Evolutionary conservation across 805 yeast genomes (phyloP).

Genomic region (Trichomonascus vanleenenianus): DNA sequence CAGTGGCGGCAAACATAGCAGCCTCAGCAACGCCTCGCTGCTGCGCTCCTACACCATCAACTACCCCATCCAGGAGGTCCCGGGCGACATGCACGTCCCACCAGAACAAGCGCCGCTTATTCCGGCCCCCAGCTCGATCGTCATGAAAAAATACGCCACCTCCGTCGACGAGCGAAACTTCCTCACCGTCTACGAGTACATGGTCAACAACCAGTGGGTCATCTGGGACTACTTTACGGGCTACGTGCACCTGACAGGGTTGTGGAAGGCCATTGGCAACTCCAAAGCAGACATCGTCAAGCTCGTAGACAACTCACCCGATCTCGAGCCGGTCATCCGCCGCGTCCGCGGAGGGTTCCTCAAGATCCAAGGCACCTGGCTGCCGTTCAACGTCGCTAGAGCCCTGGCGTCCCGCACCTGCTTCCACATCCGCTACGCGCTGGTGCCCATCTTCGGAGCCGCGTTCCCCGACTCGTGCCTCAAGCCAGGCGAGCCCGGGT

Average conservation of each 20-base stretch:
- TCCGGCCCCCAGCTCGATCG: constrained; percentile 16
- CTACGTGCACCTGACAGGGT: constrained; percentile 77
- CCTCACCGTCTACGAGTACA: constrained; percentile 65
- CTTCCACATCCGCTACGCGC: constrained; percentile 63
- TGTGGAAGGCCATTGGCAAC: constrained; percentile 72
- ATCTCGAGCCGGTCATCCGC: constrained; percentile 51
- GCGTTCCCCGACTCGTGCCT: constrained; percentile 57
- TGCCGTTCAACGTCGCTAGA: constrained; percentile 62
- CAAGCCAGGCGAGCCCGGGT: constrained; percentile 51
- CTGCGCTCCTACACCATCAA: constrained; percentile 17
- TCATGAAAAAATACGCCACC: constrained; percentile 46
- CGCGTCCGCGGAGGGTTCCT: constrained; percentile 86
- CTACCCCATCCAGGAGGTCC: constrained; percentile 24
- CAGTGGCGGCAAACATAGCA: background rate
- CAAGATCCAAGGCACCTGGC: constrained; percentile 93
- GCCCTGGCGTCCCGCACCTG: constrained; percentile 67
- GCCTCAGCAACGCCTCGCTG: no score
- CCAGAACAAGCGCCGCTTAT: constrained; percentile 14
- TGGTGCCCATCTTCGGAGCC: constrained; percentile 74
- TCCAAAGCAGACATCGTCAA: constrained; percentile 67
- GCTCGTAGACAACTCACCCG: constrained; percentile 55
- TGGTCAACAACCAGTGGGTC: constrained; percentile 61
- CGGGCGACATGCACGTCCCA: constrained; percentile 13
- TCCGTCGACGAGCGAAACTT: constrained; percentile 64
- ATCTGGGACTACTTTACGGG: constrained; percentile 86